These are phyloP conservation scores for Tephrocybe sp. DNA, from an alignment of 768 basidiomycete genomes.

Conservation along the genomic window DNA sequence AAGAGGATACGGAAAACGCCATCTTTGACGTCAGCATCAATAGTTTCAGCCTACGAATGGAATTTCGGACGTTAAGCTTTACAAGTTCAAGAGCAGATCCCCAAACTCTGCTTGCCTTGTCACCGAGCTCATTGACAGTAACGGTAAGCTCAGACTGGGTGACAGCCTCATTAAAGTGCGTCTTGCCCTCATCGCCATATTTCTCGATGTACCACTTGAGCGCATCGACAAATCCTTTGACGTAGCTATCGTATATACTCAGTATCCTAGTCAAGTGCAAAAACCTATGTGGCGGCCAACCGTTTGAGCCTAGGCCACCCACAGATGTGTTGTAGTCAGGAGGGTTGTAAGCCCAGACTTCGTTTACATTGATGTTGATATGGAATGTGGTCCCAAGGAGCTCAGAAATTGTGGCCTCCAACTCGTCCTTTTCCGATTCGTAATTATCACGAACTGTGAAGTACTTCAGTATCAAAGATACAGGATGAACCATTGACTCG, in stretches of 20 bases:
- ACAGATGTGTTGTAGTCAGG: slow-evolving; percentile 20
- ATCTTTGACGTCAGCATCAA: slow-evolving; percentile 35
- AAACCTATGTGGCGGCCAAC: slow-evolving; percentile 12
- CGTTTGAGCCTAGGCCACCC: slow-evolving; percentile 24
- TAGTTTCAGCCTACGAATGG: slow-evolving; percentile 25
- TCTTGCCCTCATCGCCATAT: slow-evolving; percentile 36
- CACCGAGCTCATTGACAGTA: slow-evolving; percentile 30
- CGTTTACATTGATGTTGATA: slow-evolving; percentile 34
- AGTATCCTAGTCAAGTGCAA: too few relatives aligned
- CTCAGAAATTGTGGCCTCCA: slow-evolving; percentile 31
- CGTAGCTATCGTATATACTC: slow-evolving; percentile 27
- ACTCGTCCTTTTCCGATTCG: slow-evolving; percentile 33
- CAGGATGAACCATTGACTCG: too few relatives aligned
- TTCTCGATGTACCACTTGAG: slow-evolving; percentile 28
- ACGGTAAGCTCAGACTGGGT: slow-evolving; percentile 32
- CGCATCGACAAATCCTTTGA: slow-evolving; percentile 34
- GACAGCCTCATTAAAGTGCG: slow-evolving; percentile 38
- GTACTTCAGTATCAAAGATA: background rate
- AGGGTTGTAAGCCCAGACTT: slow-evolving; percentile 34
- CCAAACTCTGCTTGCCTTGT: slow-evolving; percentile 17
- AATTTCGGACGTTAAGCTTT: background rate
- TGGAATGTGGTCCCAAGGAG: slow-evolving; percentile 27
- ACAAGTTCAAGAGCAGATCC: background rate
- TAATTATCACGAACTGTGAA: slow-evolving; percentile 38
- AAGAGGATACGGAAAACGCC: slow-evolving; percentile 42